These are phyloP conservation scores for Talaromyces piceae DNA, from an alignment of 2,329 filamentous ascomycete species.

Conservation along the genomic window DNA sequence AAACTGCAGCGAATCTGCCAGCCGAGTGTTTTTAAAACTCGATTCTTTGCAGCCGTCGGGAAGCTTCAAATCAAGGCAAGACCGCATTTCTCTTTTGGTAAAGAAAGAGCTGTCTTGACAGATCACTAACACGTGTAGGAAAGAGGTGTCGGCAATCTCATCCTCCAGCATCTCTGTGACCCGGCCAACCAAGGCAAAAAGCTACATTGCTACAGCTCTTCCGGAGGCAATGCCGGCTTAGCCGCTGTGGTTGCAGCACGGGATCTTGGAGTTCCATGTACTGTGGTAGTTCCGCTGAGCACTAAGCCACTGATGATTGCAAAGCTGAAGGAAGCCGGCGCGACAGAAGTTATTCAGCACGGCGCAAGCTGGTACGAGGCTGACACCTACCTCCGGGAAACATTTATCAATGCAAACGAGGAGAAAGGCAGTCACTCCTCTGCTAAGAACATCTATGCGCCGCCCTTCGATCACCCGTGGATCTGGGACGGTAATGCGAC, in stretches of 20 bases:
- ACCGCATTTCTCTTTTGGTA: no score
- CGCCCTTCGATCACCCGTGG: constrained; percentile 31
- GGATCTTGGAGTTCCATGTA: constrained; percentile 55
- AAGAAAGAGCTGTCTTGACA: not conserved
- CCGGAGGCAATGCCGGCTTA: constrained; percentile 74
- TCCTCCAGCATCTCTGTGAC: constrained; percentile 21
- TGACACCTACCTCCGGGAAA: constrained; percentile 55
- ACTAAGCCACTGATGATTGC: constrained; percentile 61
- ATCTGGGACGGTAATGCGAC: constrained; percentile 31
- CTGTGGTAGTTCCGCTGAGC: constrained; percentile 61
- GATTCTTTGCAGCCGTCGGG: constrained; percentile 74
- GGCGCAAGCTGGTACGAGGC: constrained; percentile 63
- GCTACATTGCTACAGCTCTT: constrained; percentile 67
- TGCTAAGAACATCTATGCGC: constrained; percentile 26
- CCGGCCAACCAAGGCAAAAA: constrained; percentile 23
- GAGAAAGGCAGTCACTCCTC: not conserved
- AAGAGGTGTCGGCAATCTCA: constrained; percentile 32
- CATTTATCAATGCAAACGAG: constrained; percentile 24
- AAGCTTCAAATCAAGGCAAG: constrained; percentile 66
- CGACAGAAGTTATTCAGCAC: constrained; percentile 54
- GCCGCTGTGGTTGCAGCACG: constrained; percentile 65
- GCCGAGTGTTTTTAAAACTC: constrained; percentile 74
- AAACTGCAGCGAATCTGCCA: constrained; percentile 12
- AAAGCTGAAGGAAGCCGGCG: constrained; percentile 60
- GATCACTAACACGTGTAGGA: not conserved